These are phyloP conservation scores for Pisolithus marmoratus DNA, from an alignment of 768 basidiomycete species.

Conservation along the genomic window DNA sequence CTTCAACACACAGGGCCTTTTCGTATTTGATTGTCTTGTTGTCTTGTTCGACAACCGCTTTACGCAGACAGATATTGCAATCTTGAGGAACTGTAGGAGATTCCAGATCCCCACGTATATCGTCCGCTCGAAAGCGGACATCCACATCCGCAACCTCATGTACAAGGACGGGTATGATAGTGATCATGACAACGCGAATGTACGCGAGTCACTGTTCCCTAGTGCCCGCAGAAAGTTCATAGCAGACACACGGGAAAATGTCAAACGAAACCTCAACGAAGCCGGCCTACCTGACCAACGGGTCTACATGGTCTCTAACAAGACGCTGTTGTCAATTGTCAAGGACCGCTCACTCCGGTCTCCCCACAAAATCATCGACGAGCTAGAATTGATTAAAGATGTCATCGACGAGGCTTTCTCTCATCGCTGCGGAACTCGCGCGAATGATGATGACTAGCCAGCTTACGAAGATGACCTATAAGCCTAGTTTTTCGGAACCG, in stretches of 20 bases:
- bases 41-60: slow-evolving; percentile 14
- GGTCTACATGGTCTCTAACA: slow-evolving; percentile 18
- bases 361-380: neutral
- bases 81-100: slow-evolving; percentile 10
- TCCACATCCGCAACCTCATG: slow-evolving; percentile 10
- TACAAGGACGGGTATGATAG: slow-evolving; percentile 6
- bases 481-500: no score
- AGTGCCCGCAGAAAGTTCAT: slow-evolving; percentile 14
- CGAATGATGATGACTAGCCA: neutral
- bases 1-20: slow-evolving; percentile 24
- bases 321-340: slow-evolving; percentile 7
- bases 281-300: slow-evolving; percentile 15
- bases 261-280: slow-evolving; percentile 10
- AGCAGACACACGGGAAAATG: slow-evolving; percentile 11
- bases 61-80: slow-evolving; percentile 9
- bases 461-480: no score
- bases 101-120: slow-evolving; percentile 12
- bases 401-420: slow-evolving; percentile 6
- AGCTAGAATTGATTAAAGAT: no score
- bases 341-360: neutral
- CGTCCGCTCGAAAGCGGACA: slow-evolving; percentile 15
- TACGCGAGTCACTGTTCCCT: slow-evolving; percentile 3
- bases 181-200: neutral
- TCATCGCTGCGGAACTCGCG: slow-evolving; percentile 1
- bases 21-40: slow-evolving; percentile 13